Evolutionary conservation across 345 rosid genomes (phyloP).

Genomic region (Punica granatum): DNA sequence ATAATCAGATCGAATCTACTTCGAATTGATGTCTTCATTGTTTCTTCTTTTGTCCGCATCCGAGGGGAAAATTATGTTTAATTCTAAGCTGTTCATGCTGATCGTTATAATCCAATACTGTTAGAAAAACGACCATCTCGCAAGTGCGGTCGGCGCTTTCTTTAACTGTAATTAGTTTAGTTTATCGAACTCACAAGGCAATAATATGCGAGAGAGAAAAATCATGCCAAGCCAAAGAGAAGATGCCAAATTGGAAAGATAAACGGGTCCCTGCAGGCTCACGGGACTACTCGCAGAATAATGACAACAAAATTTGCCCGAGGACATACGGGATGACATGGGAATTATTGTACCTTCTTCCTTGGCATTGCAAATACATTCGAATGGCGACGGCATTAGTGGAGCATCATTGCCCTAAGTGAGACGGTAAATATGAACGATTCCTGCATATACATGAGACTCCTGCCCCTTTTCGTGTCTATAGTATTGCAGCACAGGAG

Average conservation of each 20-base stretch:
- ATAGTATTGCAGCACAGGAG: no score
- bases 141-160: neutral
- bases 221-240: neutral
- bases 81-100: neutral
- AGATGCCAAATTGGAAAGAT: neutral
- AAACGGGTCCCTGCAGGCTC: constrained; percentile 3
- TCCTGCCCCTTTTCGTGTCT: no score
- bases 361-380: neutral
- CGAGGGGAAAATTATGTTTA: neutral
- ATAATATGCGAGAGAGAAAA: neutral
- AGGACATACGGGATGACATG: neutral
- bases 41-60: neutral
- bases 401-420: no score
- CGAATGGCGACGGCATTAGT: no score
- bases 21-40: no score
- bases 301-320: neutral
- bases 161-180: neutral
- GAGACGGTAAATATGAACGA: no score
- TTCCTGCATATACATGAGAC: no score
- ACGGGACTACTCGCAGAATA: neutral
- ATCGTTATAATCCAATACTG: no score
- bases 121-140: no score
- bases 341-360: neutral
- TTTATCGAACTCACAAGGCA: neutral
- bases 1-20: neutral